These are phyloP conservation scores for Penicillium sp. DNA, from an alignment of 2,329 filamentous ascomycete genomes.

Conservation along the genomic window DNA sequence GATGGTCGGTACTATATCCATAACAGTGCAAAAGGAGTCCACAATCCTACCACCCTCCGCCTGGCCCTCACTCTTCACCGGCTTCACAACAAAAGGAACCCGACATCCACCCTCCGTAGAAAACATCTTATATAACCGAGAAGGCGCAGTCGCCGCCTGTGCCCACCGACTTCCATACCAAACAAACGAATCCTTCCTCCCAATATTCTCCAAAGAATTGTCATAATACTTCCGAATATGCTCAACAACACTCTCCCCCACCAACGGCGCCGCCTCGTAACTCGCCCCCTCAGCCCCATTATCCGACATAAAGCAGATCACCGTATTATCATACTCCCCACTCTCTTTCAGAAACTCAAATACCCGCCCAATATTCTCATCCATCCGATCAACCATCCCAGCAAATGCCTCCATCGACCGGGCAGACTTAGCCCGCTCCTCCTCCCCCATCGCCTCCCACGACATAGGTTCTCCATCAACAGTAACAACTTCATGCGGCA, in stretches of 20 bases:
- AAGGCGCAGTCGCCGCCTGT: slow-evolving; percentile 8
- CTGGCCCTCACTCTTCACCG: background rate
- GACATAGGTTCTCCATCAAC: slow-evolving; percentile 35
- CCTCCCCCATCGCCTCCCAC: slow-evolving; percentile 46
- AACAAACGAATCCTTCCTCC: slow-evolving; percentile 23
- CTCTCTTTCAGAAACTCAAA: slow-evolving; percentile 50
- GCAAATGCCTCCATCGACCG: slow-evolving; percentile 56
- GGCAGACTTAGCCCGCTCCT: slow-evolving; percentile 46
- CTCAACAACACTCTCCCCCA: slow-evolving; percentile 46
- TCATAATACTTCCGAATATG: slow-evolving; percentile 52
- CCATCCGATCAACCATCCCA: slow-evolving; percentile 55
- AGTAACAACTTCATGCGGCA: slow-evolving; percentile 49
- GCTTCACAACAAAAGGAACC: slow-evolving; percentile 9
- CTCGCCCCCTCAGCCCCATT: slow-evolving; percentile 55
- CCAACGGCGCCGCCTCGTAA: slow-evolving; percentile 51
- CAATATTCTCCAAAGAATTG: slow-evolving; percentile 54
- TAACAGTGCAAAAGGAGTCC: slow-evolving; percentile 10
- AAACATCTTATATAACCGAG: slow-evolving; percentile 10
- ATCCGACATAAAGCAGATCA: slow-evolving; percentile 55
- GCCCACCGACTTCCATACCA: slow-evolving; percentile 12
- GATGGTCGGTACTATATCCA: slow-evolving; percentile 11
- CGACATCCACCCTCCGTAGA: slow-evolving; percentile 7
- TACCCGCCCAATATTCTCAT: slow-evolving; percentile 51
- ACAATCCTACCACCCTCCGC: slow-evolving; percentile 1
- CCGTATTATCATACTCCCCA: slow-evolving; percentile 54